Conservation (phyloP, 345 rosid genomes). For the Passiflora organensis region DNA sequence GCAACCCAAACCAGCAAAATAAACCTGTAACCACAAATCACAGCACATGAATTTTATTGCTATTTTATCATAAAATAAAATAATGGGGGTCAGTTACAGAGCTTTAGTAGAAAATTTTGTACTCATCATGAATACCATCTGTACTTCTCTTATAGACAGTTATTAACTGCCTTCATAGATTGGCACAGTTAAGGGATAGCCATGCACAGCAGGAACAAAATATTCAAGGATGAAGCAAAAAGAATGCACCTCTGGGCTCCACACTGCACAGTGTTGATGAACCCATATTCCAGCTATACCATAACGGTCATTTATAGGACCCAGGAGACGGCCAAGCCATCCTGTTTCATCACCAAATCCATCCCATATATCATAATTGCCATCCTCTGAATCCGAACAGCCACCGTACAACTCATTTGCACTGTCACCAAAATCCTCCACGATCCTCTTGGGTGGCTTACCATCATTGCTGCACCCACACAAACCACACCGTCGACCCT, state of each 20-base stretch:
- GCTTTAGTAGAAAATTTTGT: too few relatives aligned
- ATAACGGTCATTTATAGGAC: slow-evolving; percentile 88
- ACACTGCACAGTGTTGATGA: slow-evolving; percentile 95
- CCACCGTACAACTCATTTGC: slow-evolving; percentile 71
- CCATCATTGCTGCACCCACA: slow-evolving; percentile 97
- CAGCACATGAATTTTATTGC: slow-evolving; percentile 10
- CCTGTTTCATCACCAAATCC: slow-evolving; percentile 94
- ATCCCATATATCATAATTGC: slow-evolving; percentile 82
- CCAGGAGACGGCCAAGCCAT: slow-evolving; percentile 94
- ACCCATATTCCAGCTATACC: slow-evolving; percentile 99
- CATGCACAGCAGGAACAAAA: slow-evolving; percentile 2
- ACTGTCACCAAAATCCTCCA: slow-evolving; percentile 64
- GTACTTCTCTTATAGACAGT: not conserved
- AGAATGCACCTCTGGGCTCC: slow-evolving; percentile 91
- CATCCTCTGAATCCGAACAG: slow-evolving; percentile 81
- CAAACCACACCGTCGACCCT: slow-evolving; percentile 84
- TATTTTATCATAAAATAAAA: not conserved
- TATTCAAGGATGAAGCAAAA: slow-evolving; percentile 8
- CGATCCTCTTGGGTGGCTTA: slow-evolving; percentile 73
- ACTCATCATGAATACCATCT: too few relatives aligned
- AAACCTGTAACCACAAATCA: slow-evolving; percentile 55
- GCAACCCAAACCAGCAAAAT: slow-evolving; percentile 96
- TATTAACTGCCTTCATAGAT: too few relatives aligned
- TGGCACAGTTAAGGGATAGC: not conserved
- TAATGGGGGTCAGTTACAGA: slow-evolving; percentile 2